Evolutionary conservation across 495 filamentous ascomycete genomes (phyloP).

Genomic region (Hypoxylon cercidicola): DNA sequence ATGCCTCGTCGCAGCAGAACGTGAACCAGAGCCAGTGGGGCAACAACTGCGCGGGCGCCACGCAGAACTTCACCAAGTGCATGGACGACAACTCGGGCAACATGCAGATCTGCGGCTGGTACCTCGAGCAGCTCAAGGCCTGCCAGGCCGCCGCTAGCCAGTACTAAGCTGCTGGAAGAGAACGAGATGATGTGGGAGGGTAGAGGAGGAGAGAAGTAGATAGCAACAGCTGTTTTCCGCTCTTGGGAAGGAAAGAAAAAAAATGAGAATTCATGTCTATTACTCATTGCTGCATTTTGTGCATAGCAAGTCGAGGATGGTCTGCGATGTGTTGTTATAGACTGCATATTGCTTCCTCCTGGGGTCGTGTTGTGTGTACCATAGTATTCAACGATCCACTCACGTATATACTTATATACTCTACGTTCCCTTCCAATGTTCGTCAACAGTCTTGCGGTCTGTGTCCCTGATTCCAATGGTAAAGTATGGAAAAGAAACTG

Average conservation of each 20-base stretch:
- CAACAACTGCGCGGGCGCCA: slow-evolving; percentile 80
- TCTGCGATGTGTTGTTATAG: background rate
- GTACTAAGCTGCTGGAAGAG: slow-evolving; percentile 67
- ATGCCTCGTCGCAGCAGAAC: slow-evolving; percentile 45
- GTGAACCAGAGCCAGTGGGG: slow-evolving; percentile 65
- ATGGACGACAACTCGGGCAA: slow-evolving; percentile 93
- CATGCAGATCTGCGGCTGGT: slow-evolving; percentile 97
- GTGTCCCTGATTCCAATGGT: background rate
- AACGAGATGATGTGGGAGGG: background rate
- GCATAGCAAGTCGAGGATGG: background rate
- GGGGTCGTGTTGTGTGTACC: slow-evolving; percentile 11
- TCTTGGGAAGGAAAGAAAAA: background rate
- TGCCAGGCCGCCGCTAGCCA: slow-evolving; percentile 90
- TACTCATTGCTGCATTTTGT: background rate
- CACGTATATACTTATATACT: slow-evolving; percentile 14
- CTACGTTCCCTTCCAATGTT: background rate
- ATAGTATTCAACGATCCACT: slow-evolving; percentile 6
- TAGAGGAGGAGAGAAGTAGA: background rate
- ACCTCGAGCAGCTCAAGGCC: slow-evolving; percentile 96
- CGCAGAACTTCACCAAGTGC: slow-evolving; percentile 89
- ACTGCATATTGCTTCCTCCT: background rate
- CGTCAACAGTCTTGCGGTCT: background rate
- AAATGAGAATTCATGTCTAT: background rate
- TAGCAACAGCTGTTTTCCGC: background rate
- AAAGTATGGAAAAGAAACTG: background rate